Conservation (phyloP, 352 stramenopile species). For the Pythium chondricola region DNA sequence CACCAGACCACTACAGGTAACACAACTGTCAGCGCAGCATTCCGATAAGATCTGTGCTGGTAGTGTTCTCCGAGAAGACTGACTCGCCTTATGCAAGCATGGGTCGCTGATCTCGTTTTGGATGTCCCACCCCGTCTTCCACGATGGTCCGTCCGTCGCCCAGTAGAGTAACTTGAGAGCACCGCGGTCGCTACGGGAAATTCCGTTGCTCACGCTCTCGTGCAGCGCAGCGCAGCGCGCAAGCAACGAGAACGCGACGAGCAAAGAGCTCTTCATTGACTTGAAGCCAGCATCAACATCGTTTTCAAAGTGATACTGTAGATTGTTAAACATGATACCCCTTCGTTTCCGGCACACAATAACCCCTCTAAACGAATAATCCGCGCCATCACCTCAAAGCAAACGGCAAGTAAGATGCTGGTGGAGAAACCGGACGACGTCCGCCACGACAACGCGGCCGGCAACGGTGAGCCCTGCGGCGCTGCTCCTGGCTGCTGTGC, state of each 20-base stretch:
- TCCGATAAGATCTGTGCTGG: no score
- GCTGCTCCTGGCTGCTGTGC: no score
- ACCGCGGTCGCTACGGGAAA: slow-evolving; percentile 46
- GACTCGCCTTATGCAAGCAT: slow-evolving; percentile 36
- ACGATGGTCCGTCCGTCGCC: slow-evolving; percentile 45
- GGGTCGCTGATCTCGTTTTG: slow-evolving; percentile 63
- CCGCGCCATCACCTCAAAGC: background rate
- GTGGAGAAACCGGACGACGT: slow-evolving; percentile 77
- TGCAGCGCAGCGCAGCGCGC: no score
- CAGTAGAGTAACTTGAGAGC: slow-evolving; percentile 66
- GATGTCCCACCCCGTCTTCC: slow-evolving; percentile 48
- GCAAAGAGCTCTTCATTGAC: no score
- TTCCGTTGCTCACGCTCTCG: no score
- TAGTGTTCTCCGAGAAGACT: no score
- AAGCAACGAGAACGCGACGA: no score
- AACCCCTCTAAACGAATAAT: slow-evolving; percentile 19
- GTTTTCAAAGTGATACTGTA: no score
- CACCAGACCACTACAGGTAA: slow-evolving; percentile 52
- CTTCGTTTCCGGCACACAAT: no score
- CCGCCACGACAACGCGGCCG: slow-evolving; percentile 65
- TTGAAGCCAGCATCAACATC: no score
- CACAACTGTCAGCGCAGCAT: no score
- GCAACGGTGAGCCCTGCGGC: slow-evolving; percentile 46
- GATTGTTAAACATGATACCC: no score
- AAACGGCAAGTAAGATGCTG: slow-evolving; percentile 38